A percentile compares a stretch with the other conserved stretches of the same genome.
phyloP scores from a whole-genome alignment of 2,329 filamentous ascomycete species.

The Colletotrichum nymphaeae region DNA sequence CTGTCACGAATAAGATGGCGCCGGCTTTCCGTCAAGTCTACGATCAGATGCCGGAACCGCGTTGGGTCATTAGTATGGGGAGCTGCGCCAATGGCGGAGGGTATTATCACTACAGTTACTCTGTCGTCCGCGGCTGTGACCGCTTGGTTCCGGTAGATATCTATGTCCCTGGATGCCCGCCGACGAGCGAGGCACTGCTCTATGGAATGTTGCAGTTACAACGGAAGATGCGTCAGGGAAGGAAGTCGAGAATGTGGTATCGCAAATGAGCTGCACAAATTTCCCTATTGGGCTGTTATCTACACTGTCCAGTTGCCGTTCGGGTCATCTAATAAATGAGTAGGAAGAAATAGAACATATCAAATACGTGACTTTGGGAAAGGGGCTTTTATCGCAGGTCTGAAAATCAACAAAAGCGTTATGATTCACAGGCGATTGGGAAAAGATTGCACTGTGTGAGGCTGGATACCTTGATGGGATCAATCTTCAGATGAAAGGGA shows the following conservation, averaged over 20 bases:
- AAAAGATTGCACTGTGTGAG: too few relatives aligned
- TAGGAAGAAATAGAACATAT: too few relatives aligned
- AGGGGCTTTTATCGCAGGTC: too few relatives aligned
- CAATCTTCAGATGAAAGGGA: too few relatives aligned
- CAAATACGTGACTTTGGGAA: too few relatives aligned
- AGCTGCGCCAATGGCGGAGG: conserved; percentile 87
- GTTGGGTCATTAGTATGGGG: conserved; percentile 88
- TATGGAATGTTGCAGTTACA: conserved; percentile 80
- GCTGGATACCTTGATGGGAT: too few relatives aligned
- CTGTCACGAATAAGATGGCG: conserved; percentile 96
- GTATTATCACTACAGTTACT: conserved; percentile 89
- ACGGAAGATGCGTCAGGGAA: conserved; percentile 76
- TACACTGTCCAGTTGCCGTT: too few relatives aligned
- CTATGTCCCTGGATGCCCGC: conserved; percentile 81
- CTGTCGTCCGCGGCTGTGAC: conserved; percentile 77
- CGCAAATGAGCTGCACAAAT: conserved; percentile 52
- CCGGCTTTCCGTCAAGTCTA: conserved; percentile 90
- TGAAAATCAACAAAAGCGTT: too few relatives aligned
- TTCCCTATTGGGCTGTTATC: too few relatives aligned
- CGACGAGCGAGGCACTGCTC: conserved; percentile 69
- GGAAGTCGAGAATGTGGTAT: conserved; percentile 68
- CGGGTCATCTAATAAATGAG: too few relatives aligned
- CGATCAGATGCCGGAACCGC: conserved; percentile 93
- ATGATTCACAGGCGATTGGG: too few relatives aligned
- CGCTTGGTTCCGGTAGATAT: conserved; percentile 83